These are phyloP conservation scores for Aspergillus melleus DNA, from an alignment of 2,329 filamentous ascomycete genomes.

Conservation along the genomic window DNA sequence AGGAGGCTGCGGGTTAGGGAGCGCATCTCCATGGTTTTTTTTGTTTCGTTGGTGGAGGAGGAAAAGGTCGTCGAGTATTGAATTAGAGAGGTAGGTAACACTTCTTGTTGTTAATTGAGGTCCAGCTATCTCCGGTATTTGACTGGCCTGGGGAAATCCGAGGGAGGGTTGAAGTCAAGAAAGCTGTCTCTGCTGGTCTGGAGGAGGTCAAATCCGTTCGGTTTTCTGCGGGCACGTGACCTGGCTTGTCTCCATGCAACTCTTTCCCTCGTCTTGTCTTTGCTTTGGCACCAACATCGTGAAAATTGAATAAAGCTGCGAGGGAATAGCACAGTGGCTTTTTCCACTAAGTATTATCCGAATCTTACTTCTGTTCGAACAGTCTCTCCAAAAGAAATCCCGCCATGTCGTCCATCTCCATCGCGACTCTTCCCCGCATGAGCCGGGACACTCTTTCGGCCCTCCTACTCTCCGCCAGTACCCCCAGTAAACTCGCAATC, in stretches of 20 bases:
- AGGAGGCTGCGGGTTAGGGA: conserved; percentile 34
- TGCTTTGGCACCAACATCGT: background rate
- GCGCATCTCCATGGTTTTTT: conserved; percentile 33
- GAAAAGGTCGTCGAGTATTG: background rate
- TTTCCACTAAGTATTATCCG: background rate
- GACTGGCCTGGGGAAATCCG: background rate
- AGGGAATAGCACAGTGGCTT: background rate
- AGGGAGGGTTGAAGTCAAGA: conserved; percentile 5
- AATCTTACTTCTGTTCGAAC: background rate
- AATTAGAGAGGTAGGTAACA: background rate
- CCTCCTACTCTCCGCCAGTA: conserved; percentile 57
- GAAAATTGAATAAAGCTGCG: background rate
- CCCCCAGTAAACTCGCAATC: conserved; percentile 61
- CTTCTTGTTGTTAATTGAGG: background rate
- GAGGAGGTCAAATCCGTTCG: conserved; percentile 2
- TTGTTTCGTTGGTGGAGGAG: background rate
- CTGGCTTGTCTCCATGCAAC: background rate
- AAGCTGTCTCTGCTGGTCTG: background rate
- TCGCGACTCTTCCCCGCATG: conserved; percentile 67
- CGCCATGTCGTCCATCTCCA: conserved; percentile 55
- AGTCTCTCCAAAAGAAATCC: too few relatives aligned
- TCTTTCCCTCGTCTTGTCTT: background rate
- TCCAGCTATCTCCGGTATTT: background rate
- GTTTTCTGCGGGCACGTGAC: conserved; percentile 21
- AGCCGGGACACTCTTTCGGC: conserved; percentile 67